Conservation (phyloP, 352 stramenopile genomes). For the Thraustotheca clavata region DNA sequence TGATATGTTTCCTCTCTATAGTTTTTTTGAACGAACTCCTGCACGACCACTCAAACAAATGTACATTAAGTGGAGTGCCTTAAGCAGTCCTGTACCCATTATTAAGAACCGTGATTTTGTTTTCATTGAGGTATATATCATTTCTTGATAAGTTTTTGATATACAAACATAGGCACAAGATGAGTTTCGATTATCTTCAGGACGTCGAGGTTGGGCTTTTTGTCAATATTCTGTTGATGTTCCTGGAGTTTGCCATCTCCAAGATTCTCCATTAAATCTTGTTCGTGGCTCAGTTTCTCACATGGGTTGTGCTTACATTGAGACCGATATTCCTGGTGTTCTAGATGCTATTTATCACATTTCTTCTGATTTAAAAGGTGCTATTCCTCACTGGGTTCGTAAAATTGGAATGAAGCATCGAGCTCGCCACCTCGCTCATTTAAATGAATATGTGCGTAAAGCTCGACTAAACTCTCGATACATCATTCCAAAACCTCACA, state of each 20-base stretch:
- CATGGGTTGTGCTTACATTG: conserved; percentile 14
- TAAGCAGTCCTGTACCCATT: background rate
- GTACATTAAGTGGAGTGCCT: conserved; percentile 7
- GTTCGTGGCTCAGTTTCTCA: conserved; percentile 1
- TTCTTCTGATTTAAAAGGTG: conserved; percentile 11
- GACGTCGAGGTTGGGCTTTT: conserved; percentile 10
- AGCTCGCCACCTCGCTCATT: background rate
- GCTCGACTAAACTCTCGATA: background rate
- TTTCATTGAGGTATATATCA: conserved; percentile 29
- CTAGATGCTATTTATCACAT: conserved; percentile 9
- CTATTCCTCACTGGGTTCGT: conserved; percentile 11
- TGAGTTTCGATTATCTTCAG: conserved; percentile 1
- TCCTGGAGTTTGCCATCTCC: conserved; percentile 36
- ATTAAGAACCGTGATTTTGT: conserved; percentile 16
- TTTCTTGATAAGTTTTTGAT: conserved; percentile 24
- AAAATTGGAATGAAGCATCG: background rate
- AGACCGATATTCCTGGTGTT: conserved; percentile 5
- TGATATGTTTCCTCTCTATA: conserved; percentile 16
- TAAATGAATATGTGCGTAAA: conserved; percentile 14
- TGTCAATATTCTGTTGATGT: conserved; percentile 17
- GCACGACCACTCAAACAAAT: conserved; percentile 5
- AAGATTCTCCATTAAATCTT: conserved; percentile 25
- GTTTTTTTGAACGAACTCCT: conserved; percentile 1
- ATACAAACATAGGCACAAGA: conserved; percentile 4
- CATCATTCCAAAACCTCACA: background rate